phyloP scores from a whole-genome alignment of 1,139 yeast genomes.

The Yamadazyma atlantica region DNA sequence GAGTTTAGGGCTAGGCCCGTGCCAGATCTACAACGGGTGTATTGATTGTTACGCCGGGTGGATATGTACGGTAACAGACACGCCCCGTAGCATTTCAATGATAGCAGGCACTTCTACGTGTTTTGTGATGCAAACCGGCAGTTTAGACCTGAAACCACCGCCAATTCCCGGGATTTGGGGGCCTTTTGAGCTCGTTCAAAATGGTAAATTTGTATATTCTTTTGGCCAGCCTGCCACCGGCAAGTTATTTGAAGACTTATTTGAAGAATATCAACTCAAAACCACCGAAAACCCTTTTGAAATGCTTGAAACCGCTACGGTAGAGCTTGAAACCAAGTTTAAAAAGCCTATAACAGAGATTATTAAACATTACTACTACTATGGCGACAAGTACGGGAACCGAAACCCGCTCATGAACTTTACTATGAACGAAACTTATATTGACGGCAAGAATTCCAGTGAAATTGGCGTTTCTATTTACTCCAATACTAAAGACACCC shows the following conservation, averaged over 20 bases:
- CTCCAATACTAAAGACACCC: conserved; percentile 4
- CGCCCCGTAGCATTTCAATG: conserved; percentile 35
- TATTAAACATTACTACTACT: conserved; percentile 40
- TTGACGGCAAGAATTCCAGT: conserved; percentile 42
- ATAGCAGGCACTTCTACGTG: conserved; percentile 67
- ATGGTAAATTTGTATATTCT: conserved; percentile 36
- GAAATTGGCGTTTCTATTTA: conserved; percentile 15
- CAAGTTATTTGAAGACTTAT: conserved; percentile 45
- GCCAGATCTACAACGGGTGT: conserved; percentile 44
- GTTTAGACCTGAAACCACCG: background rate
- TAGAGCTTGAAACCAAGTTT: conserved; percentile 15
- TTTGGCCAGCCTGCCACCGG: conserved; percentile 64
- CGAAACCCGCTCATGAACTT: conserved; percentile 55
- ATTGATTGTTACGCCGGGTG: conserved; percentile 62
- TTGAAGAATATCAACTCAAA: conserved; percentile 27
- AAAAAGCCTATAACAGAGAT: conserved; percentile 28
- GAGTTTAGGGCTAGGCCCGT: conserved; percentile 2
- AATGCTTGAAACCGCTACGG: conserved; percentile 32
- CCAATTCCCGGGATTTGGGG: conserved; percentile 56
- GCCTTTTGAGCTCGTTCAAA: conserved; percentile 37
- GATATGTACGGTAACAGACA: conserved; percentile 32
- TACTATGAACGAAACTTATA: conserved; percentile 45
- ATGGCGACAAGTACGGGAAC: conserved; percentile 58
- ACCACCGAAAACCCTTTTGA: conserved; percentile 21
- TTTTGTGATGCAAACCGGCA: conserved; percentile 33